Base-by-base conservation (phyloP, 345 rosid genomes). In the Cardamine occulta region DNA sequence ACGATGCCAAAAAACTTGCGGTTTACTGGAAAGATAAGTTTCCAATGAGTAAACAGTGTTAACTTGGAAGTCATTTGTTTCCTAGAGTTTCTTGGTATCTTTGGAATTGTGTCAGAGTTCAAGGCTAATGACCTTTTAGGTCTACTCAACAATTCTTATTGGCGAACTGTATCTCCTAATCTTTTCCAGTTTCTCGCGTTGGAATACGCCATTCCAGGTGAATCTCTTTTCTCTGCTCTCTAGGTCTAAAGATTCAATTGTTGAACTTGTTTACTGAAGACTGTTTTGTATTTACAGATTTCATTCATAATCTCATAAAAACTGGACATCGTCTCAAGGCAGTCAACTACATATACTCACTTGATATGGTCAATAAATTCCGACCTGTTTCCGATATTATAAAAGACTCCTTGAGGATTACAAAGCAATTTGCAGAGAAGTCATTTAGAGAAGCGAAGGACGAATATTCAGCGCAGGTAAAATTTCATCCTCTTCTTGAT, bases 61-160 rank as follows among this genome's bases (percentile, higher is more conserved):
- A 49, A 47, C 31, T 19, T 81, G 55, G 86, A 83, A 68, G 79
- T 79, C 15, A 28, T 84, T 54, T 83, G 83, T 44, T 81, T 84
- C 75, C 75, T 85, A 54, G 57, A 21, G 42, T 82, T 87, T 63
- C 63, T 84, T 5, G 85, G 73, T 76, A 58, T 75, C 63, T 85
- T 76, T 71, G 55, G 81, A 14, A 69, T 85, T 70, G 73, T 68
- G n/a, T 69, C 84, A 70, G 77, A 40, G 24, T 82, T 83, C 80
- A 72, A 68, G 32, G 77, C 80, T n/a, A 59, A 63, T 60, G 83
- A 85, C 58, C 82, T 87, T 63, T 52, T 80, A 5, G 12, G 58
- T 47, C 74, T 77, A 18, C 63, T 85, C 49, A 80, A 81, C 48
- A 74, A 49, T 37, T 67, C 76, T 29, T 66, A 65, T 48, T 80